Conservation (phyloP, 2,329 filamentous ascomycete genomes). For the Hortaea werneckii region DNA sequence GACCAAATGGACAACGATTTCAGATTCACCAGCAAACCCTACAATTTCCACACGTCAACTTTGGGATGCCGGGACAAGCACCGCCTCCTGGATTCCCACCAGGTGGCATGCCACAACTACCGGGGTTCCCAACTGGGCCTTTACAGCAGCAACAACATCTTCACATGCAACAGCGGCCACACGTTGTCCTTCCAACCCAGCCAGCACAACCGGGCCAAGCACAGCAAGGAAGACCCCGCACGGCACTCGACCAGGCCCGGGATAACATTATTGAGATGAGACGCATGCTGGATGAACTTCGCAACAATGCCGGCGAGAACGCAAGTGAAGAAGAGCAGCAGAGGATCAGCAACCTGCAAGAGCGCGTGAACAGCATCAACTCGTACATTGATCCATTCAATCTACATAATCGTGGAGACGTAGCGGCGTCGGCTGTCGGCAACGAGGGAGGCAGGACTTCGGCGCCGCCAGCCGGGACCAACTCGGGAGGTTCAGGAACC, state of each 20-base stretch:
- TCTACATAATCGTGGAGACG: neutral
- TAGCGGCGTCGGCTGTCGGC: neutral
- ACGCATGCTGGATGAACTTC: slow-evolving; percentile 20
- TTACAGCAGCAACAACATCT: slow-evolving; percentile 7
- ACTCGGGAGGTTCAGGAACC: too few species aligned
- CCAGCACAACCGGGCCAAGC: neutral
- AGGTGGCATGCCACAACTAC: slow-evolving; percentile 18
- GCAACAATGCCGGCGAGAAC: slow-evolving; percentile 4
- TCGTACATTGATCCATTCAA: slow-evolving; percentile 21
- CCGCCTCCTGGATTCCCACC: slow-evolving; percentile 2
- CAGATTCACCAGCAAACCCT: slow-evolving; percentile 19
- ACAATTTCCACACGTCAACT: neutral
- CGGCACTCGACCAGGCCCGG: slow-evolving; percentile 21
- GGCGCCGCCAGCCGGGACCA: neutral
- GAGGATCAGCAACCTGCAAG: slow-evolving; percentile 14
- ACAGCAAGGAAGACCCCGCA: slow-evolving; percentile 6
- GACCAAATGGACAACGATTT: slow-evolving; percentile 20
- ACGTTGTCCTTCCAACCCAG: neutral
- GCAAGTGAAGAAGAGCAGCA: slow-evolving; percentile 12
- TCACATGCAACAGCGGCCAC: neutral
- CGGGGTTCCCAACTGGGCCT: slow-evolving; percentile 10
- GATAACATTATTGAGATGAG: slow-evolving; percentile 23
- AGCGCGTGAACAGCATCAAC: slow-evolving; percentile 15
- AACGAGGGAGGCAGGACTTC: neutral
- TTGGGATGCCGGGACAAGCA: slow-evolving; percentile 9